Percentiles rank a stretch among this genome's conserved stretches.
These are phyloP conservation scores for Hibiscus mutabilis DNA, from an alignment of 345 rosid species.

Conservation along the genomic window DNA sequence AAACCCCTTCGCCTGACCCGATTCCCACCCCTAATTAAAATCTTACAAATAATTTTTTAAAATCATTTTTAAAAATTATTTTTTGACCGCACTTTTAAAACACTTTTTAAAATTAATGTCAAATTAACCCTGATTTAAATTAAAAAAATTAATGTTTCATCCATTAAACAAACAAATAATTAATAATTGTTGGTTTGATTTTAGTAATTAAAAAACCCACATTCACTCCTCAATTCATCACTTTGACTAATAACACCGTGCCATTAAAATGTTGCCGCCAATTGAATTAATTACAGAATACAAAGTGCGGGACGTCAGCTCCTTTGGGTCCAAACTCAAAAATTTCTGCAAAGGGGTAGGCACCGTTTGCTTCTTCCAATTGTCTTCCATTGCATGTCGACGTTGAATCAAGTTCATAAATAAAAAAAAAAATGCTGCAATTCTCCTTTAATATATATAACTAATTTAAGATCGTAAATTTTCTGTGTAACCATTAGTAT, in stretches of 20 bases:
- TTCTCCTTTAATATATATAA: neutral
- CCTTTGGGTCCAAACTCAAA: neutral
- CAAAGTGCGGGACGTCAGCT: too few relatives aligned
- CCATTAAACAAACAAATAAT: too few relatives aligned
- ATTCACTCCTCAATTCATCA: neutral
- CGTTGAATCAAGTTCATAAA: neutral
- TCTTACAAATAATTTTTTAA: too few relatives aligned
- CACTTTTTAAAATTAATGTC: too few relatives aligned
- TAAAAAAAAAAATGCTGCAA: neutral
- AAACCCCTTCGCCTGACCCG: too few relatives aligned
- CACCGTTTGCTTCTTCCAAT: constrained; percentile 7
- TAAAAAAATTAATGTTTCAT: too few relatives aligned
- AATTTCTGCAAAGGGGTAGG: neutral
- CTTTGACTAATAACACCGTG: neutral
- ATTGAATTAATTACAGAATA: neutral
- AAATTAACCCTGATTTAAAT: too few relatives aligned
- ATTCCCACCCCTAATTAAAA: too few relatives aligned
- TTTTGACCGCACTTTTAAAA: too few relatives aligned
- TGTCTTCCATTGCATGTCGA: neutral
- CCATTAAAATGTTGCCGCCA: neutral
- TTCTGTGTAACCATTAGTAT: too few relatives aligned
- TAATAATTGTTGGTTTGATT: neutral
- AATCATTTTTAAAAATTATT: too few relatives aligned
- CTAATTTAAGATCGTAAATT: neutral
- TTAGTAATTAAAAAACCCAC: neutral